phyloP scores from a whole-genome alignment of 805 yeast genomes.

The Peterozyma toletana region DNA sequence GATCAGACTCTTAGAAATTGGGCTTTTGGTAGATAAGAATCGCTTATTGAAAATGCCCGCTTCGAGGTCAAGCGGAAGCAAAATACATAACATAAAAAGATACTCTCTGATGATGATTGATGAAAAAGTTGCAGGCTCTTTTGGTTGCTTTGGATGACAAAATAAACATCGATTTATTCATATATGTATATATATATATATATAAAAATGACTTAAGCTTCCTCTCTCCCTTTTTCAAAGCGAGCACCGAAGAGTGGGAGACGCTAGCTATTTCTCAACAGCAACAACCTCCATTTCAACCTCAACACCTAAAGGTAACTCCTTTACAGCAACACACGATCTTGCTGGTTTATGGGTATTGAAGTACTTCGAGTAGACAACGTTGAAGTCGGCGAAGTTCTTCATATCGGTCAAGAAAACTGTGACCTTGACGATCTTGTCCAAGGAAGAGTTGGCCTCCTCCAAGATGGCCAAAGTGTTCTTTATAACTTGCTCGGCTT shows the following conservation, averaged over 20 bases:
- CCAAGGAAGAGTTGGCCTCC: slow-evolving; percentile 79
- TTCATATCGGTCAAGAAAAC: slow-evolving; percentile 88
- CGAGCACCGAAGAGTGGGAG: no score
- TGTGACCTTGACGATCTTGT: slow-evolving; percentile 81
- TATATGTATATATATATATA: slow-evolving; percentile 7
- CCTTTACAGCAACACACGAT: slow-evolving; percentile 93
- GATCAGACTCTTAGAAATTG: no score
- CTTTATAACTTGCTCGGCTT: slow-evolving; percentile 67
- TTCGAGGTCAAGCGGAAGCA: no score
- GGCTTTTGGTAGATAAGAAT: no score
- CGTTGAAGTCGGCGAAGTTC: slow-evolving; percentile 79
- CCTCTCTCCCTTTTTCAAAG: no score
- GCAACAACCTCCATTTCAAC: slow-evolving; percentile 94
- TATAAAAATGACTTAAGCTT: background rate
- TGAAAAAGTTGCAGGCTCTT: no score
- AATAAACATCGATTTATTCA: slow-evolving; percentile 2
- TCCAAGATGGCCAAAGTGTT: slow-evolving; percentile 68
- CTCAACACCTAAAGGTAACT: slow-evolving; percentile 80
- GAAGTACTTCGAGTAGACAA: slow-evolving; percentile 76
- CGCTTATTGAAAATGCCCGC: no score
- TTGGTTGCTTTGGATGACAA: background rate
- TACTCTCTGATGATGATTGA: no score
- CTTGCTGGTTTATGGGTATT: slow-evolving; percentile 85
- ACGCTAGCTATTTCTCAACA: slow-evolving; percentile 38
- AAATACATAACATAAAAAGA: no score